These are phyloP conservation scores for Pichia heedii DNA, from an alignment of 805 yeast species.

Conservation along the genomic window DNA sequence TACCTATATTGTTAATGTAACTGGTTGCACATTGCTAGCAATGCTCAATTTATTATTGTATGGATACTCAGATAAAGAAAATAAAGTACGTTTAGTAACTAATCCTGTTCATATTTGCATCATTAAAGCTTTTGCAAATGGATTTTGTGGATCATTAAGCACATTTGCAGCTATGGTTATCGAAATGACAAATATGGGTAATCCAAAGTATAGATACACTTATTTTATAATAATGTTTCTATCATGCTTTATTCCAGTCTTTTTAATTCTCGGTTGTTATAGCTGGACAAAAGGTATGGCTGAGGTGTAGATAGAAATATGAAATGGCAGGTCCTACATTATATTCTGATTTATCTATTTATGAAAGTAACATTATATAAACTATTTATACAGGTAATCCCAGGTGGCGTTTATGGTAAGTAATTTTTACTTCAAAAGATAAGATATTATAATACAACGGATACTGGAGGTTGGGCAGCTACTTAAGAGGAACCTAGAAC, in stretches of 20 bases:
- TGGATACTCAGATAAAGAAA: conserved; percentile 9
- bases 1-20: conserved; percentile 32
- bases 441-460: no score
- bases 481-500: no score
- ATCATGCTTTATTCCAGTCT: conserved; percentile 21
- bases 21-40: conserved; percentile 15
- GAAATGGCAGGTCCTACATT: no score
- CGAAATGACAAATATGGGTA: conserved; percentile 37
- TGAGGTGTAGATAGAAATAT: no score
- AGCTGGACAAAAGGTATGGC: conserved; percentile 49
- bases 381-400: no score
- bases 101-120: conserved; percentile 11
- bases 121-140: conserved; percentile 17
- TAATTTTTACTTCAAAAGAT: no score
- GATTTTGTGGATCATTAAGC: conserved; percentile 21
- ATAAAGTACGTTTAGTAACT: conserved; percentile 6
- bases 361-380: no score
- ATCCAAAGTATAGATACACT: conserved; percentile 12
- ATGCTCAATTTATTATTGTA: conserved; percentile 13
- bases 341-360: no score
- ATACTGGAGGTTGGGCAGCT: no score
- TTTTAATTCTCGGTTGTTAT: conserved; percentile 59
- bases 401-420: no score
- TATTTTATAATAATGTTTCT: not conserved
- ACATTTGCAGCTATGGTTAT: conserved; percentile 64